phyloP scores from a whole-genome alignment of 2,329 filamentous ascomycete species.

The Claviceps pazoutovae region DNA sequence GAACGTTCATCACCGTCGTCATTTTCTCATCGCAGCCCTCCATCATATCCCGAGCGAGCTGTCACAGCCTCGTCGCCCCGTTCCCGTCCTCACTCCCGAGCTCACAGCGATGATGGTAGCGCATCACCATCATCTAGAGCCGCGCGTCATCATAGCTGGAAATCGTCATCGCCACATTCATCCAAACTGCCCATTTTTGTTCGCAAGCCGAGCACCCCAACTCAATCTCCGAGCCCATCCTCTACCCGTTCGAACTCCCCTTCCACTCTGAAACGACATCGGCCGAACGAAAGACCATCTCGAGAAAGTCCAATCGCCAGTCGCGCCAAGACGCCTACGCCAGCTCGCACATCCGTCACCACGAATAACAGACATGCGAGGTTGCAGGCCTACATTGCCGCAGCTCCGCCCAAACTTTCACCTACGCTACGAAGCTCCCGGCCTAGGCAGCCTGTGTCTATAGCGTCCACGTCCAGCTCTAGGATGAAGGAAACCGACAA shows the following conservation, averaged over 20 bases:
- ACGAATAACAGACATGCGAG: conserved; percentile 41
- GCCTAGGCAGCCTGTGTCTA: conserved; percentile 65
- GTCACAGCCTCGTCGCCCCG: conserved; percentile 5
- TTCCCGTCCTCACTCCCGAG: conserved; percentile 29
- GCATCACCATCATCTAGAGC: conserved; percentile 11
- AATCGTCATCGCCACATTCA: conserved; percentile 14
- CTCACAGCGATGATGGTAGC: conserved; percentile 45
- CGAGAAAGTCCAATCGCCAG: conserved; percentile 23
- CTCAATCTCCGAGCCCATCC: conserved; percentile 32
- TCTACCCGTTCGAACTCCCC: conserved; percentile 46
- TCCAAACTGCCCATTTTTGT: conserved; percentile 34
- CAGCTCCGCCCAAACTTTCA: conserved; percentile 57
- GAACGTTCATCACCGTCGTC: conserved; percentile 53
- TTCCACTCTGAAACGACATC: conserved; percentile 28
- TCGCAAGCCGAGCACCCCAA: conserved; percentile 29
- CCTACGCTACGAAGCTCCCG: conserved; percentile 69
- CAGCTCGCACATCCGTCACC: conserved; percentile 27
- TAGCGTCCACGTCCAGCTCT: conserved; percentile 57
- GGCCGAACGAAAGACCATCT: conserved; percentile 26
- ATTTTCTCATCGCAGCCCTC: conserved; percentile 43
- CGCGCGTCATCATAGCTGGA: conserved; percentile 19
- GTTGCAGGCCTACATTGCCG: conserved; percentile 61
- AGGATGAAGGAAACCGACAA: conserved; percentile 49
- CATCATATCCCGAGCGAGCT: background rate
- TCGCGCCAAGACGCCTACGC: conserved; percentile 30